Percentiles rank a stretch among this genome's conserved stretches.
These are phyloP conservation scores for Edaphochlamys debaryana DNA, from an alignment of 139 green algal species.

Conservation along the genomic window DNA sequence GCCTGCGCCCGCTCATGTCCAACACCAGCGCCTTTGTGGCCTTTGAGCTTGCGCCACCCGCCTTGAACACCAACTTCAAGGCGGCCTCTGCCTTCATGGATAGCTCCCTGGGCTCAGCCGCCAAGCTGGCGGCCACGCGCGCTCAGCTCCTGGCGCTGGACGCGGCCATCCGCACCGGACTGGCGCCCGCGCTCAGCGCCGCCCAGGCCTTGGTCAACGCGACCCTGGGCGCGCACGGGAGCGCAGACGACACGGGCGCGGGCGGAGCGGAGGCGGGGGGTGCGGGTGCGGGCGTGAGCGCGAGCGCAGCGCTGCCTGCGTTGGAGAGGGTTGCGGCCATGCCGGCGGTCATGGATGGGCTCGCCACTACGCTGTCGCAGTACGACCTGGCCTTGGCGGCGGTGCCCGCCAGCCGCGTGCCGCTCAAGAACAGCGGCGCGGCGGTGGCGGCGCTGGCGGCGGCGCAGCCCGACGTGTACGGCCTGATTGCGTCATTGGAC, in stretches of 20 bases:
- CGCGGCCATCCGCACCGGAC: neutral
- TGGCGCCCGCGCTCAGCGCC: neutral
- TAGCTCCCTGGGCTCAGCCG: neutral
- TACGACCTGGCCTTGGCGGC: neutral
- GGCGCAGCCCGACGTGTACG: neutral
- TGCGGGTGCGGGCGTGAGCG: too few relatives aligned
- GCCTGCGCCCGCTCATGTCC: neutral
- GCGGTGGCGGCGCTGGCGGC: neutral
- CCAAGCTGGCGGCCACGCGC: neutral
- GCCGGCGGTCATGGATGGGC: neutral
- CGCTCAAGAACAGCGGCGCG: neutral
- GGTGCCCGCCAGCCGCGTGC: neutral
- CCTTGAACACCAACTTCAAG: too few relatives aligned
- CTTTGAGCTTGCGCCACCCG: too few relatives aligned
- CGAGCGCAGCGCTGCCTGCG: neutral
- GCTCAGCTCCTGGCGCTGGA: neutral
- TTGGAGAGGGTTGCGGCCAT: neutral
- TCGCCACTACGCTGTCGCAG: neutral
- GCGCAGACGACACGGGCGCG: neutral
- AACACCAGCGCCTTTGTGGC: neutral
- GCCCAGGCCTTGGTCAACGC: neutral
- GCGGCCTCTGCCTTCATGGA: slow-evolving; percentile 8
- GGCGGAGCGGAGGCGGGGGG: too few relatives aligned
- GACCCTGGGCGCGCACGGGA: neutral
- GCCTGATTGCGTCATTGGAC: neutral